A percentile compares a stretch with the other conserved stretches of the same genome.
These are phyloP conservation scores for Takashimella koratensis DNA, from an alignment of 1,284 basidiomycete species.

Conservation along the genomic window DNA sequence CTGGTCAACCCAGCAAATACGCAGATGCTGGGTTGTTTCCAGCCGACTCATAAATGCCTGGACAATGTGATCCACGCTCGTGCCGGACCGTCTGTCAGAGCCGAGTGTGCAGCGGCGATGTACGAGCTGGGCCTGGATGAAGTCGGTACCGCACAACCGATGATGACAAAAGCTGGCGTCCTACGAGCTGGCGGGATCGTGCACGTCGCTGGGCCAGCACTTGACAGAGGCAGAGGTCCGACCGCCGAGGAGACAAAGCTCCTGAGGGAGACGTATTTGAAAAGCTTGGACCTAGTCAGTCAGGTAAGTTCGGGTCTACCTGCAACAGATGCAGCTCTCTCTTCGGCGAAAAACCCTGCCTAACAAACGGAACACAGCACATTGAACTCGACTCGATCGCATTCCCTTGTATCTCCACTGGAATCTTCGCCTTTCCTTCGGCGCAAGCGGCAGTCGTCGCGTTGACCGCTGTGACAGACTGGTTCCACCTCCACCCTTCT, in stretches of 20 bases:
- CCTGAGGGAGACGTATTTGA: neutral
- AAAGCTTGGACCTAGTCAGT: too few relatives aligned
- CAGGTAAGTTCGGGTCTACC: too few relatives aligned
- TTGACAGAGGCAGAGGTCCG: slow-evolving; percentile 1
- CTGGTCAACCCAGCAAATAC: slow-evolving; percentile 12
- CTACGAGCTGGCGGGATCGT: slow-evolving; percentile 4
- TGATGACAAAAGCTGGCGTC: slow-evolving; percentile 4
- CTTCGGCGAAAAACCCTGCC: too few relatives aligned
- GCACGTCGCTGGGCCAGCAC: slow-evolving; percentile 10
- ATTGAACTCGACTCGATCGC: slow-evolving; percentile 10
- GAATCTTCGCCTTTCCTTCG: slow-evolving; percentile 11
- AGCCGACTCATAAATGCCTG: slow-evolving; percentile 10
- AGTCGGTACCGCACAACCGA: neutral
- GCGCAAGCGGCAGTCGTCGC: slow-evolving; percentile 5
- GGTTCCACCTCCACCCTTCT: slow-evolving; percentile 4
- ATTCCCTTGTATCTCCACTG: slow-evolving; percentile 17
- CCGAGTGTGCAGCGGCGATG: slow-evolving; percentile 5
- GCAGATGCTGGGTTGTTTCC: slow-evolving; percentile 14
- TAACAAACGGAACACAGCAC: too few relatives aligned
- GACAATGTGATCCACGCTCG: slow-evolving; percentile 13
- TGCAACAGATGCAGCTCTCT: too few relatives aligned
- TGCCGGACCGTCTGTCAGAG: slow-evolving; percentile 6
- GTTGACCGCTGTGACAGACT: neutral
- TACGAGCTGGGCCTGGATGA: neutral
- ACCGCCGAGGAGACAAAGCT: neutral